These are phyloP conservation scores for Entamoeba moshkovskii DNA, from an alignment of 208 protist species.

Conservation along the genomic window DNA sequence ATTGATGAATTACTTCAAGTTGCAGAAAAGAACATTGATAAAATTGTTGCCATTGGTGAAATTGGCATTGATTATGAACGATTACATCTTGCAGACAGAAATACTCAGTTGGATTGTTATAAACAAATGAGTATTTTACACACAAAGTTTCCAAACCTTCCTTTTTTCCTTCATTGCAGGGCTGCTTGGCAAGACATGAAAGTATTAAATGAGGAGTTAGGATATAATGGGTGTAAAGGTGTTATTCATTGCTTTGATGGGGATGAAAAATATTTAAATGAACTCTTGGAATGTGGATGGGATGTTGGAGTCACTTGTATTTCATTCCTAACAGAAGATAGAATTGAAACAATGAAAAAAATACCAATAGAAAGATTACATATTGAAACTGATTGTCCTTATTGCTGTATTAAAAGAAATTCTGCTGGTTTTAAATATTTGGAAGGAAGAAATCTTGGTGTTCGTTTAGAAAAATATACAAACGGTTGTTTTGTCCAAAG, in stretches of 20 bases:
- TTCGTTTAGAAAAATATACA: conserved; percentile 51
- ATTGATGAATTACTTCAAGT: background rate
- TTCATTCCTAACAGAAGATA: conserved; percentile 69
- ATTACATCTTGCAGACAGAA: conserved; percentile 62
- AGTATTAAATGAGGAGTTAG: conserved; percentile 34
- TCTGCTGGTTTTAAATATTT: conserved; percentile 57
- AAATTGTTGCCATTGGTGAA: conserved; percentile 30
- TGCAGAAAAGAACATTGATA: background rate
- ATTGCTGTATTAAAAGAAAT: conserved; percentile 68
- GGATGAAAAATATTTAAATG: conserved; percentile 50
- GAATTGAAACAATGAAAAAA: conserved; percentile 52
- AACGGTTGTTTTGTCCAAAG: conserved; percentile 53
- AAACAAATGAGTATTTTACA: background rate
- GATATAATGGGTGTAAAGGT: conserved; percentile 36
- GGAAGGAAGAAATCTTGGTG: conserved; percentile 19
- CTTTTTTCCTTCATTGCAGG: conserved; percentile 73
- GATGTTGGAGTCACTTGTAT: conserved; percentile 72
- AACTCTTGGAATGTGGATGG: conserved; percentile 54
- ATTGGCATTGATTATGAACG: conserved; percentile 69
- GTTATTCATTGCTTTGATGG: conserved; percentile 82
- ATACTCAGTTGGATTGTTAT: conserved; percentile 59
- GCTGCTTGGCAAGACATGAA: conserved; percentile 64
- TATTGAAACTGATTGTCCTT: conserved; percentile 61
- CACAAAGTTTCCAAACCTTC: conserved; percentile 36
- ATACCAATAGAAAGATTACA: conserved; percentile 65